Percentiles rank a stretch among this genome's conserved stretches.
These are phyloP conservation scores for Penicillium ucsense DNA, from an alignment of 495 filamentous ascomycete species.

Conservation along the genomic window DNA sequence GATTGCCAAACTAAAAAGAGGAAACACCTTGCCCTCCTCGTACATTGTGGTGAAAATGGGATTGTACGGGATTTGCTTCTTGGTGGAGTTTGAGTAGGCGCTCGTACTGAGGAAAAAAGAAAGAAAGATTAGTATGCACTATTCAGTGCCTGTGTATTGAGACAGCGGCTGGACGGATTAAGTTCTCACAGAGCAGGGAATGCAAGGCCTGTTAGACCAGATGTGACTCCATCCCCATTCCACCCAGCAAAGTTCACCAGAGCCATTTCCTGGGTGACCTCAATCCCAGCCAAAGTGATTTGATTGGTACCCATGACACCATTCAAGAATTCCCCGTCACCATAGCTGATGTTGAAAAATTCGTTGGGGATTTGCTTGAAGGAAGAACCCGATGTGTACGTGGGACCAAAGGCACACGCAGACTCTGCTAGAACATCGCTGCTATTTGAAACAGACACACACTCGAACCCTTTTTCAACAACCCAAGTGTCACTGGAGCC, in stretches of 20 bases:
- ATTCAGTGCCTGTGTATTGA: neutral
- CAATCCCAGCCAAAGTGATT: slow-evolving; percentile 43
- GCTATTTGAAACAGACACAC: slow-evolving; percentile 23
- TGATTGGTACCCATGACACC: slow-evolving; percentile 46
- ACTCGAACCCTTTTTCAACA: slow-evolving; percentile 36
- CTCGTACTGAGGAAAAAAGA: slow-evolving; percentile 22
- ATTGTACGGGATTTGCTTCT: slow-evolving; percentile 32
- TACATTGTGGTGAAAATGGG: slow-evolving; percentile 52
- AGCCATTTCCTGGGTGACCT: slow-evolving; percentile 43
- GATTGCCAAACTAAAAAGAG: slow-evolving; percentile 41
- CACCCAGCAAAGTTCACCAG: slow-evolving; percentile 37
- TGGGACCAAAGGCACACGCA: slow-evolving; percentile 40
- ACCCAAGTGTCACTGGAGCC: slow-evolving; percentile 55
- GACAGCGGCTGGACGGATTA: neutral
- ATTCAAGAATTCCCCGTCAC: slow-evolving; percentile 38
- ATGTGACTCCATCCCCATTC: slow-evolving; percentile 32
- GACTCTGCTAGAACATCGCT: slow-evolving; percentile 10
- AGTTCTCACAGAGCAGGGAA: slow-evolving; percentile 34
- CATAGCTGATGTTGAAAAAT: slow-evolving; percentile 51
- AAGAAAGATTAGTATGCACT: neutral
- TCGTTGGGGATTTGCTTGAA: slow-evolving; percentile 32
- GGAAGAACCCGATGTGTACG: slow-evolving; percentile 28
- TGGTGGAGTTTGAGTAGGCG: slow-evolving; percentile 22
- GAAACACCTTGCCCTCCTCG: slow-evolving; percentile 35
- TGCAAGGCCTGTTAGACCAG: slow-evolving; percentile 48